A percentile compares a stretch with the other conserved stretches of the same genome.
phyloP scores from a whole-genome alignment of 257 asterid species.

The Fraxinus americana region DNA sequence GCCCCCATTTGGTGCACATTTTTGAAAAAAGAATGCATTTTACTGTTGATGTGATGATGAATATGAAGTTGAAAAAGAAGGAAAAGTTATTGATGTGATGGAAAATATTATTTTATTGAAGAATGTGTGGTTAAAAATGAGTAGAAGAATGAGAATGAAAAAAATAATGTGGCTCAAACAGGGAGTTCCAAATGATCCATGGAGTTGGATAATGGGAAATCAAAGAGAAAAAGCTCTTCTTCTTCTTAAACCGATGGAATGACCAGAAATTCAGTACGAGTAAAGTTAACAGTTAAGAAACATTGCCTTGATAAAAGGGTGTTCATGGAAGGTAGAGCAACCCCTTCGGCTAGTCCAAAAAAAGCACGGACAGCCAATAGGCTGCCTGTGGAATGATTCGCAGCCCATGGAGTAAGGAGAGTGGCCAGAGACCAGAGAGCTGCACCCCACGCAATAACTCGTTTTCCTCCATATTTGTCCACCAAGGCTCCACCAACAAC shows the following conservation, averaged over 20 bases:
- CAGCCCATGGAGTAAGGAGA: conserved; percentile 93
- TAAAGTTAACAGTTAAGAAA: background rate
- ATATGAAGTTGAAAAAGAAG: too few relatives aligned
- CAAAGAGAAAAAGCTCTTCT: too few relatives aligned
- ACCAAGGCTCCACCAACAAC: conserved; percentile 92
- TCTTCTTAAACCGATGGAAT: background rate
- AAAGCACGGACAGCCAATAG: conserved; percentile 87
- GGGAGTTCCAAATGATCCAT: background rate
- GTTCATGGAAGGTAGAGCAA: conserved; percentile 94
- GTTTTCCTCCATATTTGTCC: conserved; percentile 85
- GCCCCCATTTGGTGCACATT: too few relatives aligned
- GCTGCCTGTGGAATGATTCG: conserved; percentile 80
- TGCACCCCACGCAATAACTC: conserved; percentile 89
- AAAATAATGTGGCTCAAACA: too few relatives aligned
- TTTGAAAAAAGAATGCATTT: too few relatives aligned
- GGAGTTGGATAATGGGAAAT: background rate
- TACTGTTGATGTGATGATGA: too few relatives aligned
- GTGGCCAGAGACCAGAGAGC: conserved; percentile 94
- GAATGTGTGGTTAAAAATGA: too few relatives aligned
- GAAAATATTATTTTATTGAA: too few relatives aligned
- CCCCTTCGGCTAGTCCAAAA: conserved; percentile 96
- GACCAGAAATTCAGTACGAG: background rate
- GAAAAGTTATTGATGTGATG: too few relatives aligned
- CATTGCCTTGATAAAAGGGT: conserved; percentile 74
- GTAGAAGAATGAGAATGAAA: too few relatives aligned